Conservation (phyloP, 2,329 filamentous ascomycete genomes). For the Calonectria pteridis region DNA sequence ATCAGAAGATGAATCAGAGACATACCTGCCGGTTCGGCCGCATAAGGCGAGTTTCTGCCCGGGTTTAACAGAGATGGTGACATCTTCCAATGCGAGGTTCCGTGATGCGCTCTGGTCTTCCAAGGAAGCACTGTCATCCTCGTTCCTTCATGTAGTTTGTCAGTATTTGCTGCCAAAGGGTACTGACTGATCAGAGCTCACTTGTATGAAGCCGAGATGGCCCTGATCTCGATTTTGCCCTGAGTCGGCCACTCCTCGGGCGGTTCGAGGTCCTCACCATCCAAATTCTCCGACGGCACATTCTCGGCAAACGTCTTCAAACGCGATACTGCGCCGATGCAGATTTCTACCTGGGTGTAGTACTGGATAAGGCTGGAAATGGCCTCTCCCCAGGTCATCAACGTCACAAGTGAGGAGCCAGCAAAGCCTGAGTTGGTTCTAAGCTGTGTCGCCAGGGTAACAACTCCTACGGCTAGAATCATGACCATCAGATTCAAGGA, state of each 20-base stretch:
- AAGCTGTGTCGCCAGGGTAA: slow-evolving; percentile 60
- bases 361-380: slow-evolving; percentile 43
- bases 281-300: neutral
- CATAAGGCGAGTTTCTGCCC: slow-evolving; percentile 40
- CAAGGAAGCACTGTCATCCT: no score
- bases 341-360: slow-evolving; percentile 50
- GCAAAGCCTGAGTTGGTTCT: slow-evolving; percentile 52
- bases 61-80: slow-evolving; percentile 28
- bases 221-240: slow-evolving; percentile 6
- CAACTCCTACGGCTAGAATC: slow-evolving; percentile 59
- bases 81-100: neutral
- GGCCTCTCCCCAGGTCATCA: slow-evolving; percentile 49
- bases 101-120: neutral
- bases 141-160: no score
- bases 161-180: neutral
- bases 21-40: slow-evolving; percentile 40
- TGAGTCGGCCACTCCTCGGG: slow-evolving; percentile 18
- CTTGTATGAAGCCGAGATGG: slow-evolving; percentile 26
- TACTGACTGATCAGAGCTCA: neutral
- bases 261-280: neutral
- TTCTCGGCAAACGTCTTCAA: slow-evolving; percentile 22
- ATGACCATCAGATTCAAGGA: slow-evolving; percentile 64
- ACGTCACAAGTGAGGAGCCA: slow-evolving; percentile 53
- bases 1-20: no score
- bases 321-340: slow-evolving; percentile 45